Base-by-base conservation (phyloP, 441 rosid species). In the Erodium trifolium region DNA sequence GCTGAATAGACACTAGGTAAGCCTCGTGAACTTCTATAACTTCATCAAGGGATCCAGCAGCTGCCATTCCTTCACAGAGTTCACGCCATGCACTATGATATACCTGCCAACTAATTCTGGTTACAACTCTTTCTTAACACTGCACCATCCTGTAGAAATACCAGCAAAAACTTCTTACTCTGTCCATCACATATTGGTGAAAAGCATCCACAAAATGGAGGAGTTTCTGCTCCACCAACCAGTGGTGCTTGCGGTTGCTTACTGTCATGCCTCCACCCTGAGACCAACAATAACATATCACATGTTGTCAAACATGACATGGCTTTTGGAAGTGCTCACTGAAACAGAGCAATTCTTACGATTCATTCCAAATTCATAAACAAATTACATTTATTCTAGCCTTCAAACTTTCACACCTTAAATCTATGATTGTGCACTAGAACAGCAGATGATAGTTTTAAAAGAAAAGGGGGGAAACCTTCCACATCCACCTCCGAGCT, bases 161-260 rank as follows among this genome's bases (percentile, higher is more conserved):
- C 14, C 23, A 6, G 67, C 63, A 66, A 73, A 71, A 69, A 49
- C 6, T 29, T 37, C 90, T 78, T 85, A 93, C 97, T 85, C 99
- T 88, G 85, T 94, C 98, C 99, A 94, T 92, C 23, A 94, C 98
- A 78, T 91, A 90, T 78, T 94, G 98, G 82, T 94, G 99, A 79
- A 94, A 94, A 68, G 97, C 99, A 81, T 94, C 99, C 65, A 94
- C 96, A 77, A 94, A 93, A 81, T 93, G 95, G 66, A 94, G 93
- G 71, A 94, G 98, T 81, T 92, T 94, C 88, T 94, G 99, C 80
- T 87, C 94, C 76, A 94, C 87, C 73, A 91, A 82, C 93, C 97
- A 91, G 78, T 91, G 96, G 75, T 68, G 85, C 81, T 90, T 94
- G 78, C 73, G 71, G 79, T 74, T 85, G 76, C 80, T 87, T 69